Evolutionary conservation across 2,329 filamentous ascomycete species (phyloP).

Genomic region (Colletotrichum cereale): DNA sequence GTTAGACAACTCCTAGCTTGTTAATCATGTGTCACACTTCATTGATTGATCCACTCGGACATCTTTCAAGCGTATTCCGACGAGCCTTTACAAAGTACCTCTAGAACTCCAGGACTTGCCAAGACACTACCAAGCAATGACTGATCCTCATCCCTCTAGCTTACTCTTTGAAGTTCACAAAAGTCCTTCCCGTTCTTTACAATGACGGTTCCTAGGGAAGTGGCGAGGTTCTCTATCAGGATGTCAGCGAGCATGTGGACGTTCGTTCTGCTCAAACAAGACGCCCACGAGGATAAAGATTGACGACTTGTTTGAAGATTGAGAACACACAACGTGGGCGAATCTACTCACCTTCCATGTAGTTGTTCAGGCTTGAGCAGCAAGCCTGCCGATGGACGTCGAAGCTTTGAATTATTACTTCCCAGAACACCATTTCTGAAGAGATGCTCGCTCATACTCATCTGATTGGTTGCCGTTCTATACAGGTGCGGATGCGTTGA

Average conservation of each 20-base stretch:
- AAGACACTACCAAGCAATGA: neutral
- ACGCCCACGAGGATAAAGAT: neutral
- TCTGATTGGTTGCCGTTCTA: neutral
- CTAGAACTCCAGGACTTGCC: neutral
- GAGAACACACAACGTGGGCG: neutral
- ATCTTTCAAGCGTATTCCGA: neutral
- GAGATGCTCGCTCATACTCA: neutral
- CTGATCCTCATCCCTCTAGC: neutral
- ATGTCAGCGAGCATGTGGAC: no score
- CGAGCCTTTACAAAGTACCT: neutral
- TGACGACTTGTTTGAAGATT: neutral
- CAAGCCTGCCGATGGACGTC: neutral
- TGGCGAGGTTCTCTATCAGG: no score
- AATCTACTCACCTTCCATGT: neutral
- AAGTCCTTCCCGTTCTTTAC: neutral
- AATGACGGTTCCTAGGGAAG: no score
- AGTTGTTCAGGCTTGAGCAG: rapidly evolving
- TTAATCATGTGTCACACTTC: neutral
- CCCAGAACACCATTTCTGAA: neutral
- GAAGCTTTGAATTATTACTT: no score
- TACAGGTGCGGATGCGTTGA: neutral
- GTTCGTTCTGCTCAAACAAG: neutral
- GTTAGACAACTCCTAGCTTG: neutral
- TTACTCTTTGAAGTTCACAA: neutral
- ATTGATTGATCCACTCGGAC: neutral